Evolutionary conservation across 1,284 basidiomycete genomes (phyloP), one percentile per base, ranked within the genome.

Genomic region (Rhodotorula sp.): DNA sequence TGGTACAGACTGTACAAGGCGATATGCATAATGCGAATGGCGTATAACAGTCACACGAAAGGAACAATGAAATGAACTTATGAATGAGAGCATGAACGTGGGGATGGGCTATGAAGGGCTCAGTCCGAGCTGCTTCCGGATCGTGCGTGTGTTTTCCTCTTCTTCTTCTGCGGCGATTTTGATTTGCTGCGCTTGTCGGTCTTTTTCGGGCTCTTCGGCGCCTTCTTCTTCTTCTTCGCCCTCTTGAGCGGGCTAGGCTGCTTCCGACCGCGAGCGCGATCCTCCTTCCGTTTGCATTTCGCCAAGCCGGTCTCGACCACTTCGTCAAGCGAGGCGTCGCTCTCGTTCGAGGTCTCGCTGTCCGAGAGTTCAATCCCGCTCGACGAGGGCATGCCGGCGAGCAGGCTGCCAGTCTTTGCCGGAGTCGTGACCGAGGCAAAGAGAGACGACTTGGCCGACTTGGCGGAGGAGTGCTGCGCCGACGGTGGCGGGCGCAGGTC

Each of bases 181-280:
- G 47, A 16, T 28, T 48, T 48, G 31, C 21, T 47, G n/a, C 58
- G 56, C 58, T 60, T 28, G 43, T 34, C 16, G 50, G 5, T 10
- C 65, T 38, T 48, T 55, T 58, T 38, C 55, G 43, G 28, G 59
- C 56, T 55, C 28, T n/a, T n/a, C 28, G 28, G 15, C 56, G 19
- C 54, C 55, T 48, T 49, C 45, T 43, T 28, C 62, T 15, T 21
- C 43, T 47, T 21, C 23, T 28, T 26, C 54, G n/a, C 4, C 45
- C 26, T 7, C 43, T 26, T 43, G 38, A 43, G 38, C 38, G 38
- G 38, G 26, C 59, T 28, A 18, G 45, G 23, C 18, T 15, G 38
- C 38, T 43, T 43, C 38, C 38, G 38, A 7, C 38, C 38, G 38
- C 38, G 38, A 43, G 38, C 10, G 38, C 38, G 38, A 43, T 10